Evolutionary conservation across 2,329 filamentous ascomycete genomes (phyloP), one percentile per base, ranked within the genome.

Genomic region (Epichloe hybrida): DNA sequence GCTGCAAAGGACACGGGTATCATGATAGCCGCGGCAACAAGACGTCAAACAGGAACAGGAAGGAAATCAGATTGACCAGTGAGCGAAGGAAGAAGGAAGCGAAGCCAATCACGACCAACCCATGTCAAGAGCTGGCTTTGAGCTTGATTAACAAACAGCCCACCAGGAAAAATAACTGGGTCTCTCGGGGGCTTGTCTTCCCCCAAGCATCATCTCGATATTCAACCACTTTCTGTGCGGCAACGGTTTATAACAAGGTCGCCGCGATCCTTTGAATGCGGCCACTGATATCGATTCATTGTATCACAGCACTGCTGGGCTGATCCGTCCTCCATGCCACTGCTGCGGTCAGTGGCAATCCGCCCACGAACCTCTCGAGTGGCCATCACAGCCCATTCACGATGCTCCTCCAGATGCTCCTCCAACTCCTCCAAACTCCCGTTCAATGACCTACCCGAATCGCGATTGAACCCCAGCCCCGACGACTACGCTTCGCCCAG

Each of bases 401-500:
- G 41, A 51, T 41, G 49, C 36, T 31, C 27, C 41, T 53, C 43
- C 43, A 51, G 41, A 51, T 41, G 49, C 36, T 31, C 27, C 41
- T 53, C 43, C 43, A 51, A 48, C 41, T 54, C 57, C 41, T 52
- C 58, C 47, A 68, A 58, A 20, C 57, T 61, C 11, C 59, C 62
- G n/a, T 50, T 63, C 50, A 68, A 68, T 55, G 59, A 65, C 45
- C 62, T 73, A 12, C 67, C 70, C 31, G 62, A 66, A 41, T 76
- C 80, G 5, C 84, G 83, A 55, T 77, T 96, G 20, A 86, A 95
- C 64, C 91, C 91, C 2, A 64, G 79, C 0, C 88, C 90, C 0
- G 84, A 88, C 61, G 88, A 95, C 66, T 97, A 94, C 68, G 79
- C 86, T 15, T 74, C 83, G 35, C 81, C 88, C 4, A 84, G 83